These are phyloP conservation scores for Gamarada debralockiae DNA, from an alignment of 495 filamentous ascomycete species.

Conservation along the genomic window DNA sequence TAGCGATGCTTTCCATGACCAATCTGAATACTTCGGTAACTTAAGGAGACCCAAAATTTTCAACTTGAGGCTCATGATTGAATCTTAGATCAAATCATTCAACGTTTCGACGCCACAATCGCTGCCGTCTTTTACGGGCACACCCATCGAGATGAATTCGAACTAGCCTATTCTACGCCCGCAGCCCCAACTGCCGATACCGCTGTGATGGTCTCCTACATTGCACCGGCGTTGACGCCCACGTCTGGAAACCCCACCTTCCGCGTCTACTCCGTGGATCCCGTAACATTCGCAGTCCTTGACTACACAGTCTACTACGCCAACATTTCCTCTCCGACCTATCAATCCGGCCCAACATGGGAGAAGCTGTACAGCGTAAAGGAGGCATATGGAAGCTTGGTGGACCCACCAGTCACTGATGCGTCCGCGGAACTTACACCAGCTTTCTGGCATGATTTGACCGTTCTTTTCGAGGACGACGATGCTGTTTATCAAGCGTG, in stretches of 20 bases:
- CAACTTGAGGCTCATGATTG: too few relatives aligned
- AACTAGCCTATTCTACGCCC: conserved; percentile 49
- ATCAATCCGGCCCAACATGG: conserved; percentile 43
- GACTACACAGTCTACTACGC: conserved; percentile 43
- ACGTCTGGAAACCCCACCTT: conserved; percentile 49
- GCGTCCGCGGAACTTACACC: conserved; percentile 41
- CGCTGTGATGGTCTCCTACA: conserved; percentile 44
- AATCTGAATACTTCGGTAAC: conserved; percentile 48
- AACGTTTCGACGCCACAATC: conserved; percentile 48
- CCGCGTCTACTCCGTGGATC: conserved; percentile 52
- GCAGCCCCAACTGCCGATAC: conserved; percentile 28
- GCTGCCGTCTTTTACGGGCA: conserved; percentile 49
- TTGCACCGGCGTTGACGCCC: conserved; percentile 50
- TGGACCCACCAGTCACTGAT: conserved; percentile 34
- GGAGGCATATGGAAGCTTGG: conserved; percentile 43
- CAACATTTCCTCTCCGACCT: conserved; percentile 41
- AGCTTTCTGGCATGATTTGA: conserved; percentile 58
- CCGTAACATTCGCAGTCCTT: conserved; percentile 42
- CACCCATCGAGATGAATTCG: conserved; percentile 41
- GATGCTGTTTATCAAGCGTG: conserved; percentile 33
- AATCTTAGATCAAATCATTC: conserved; percentile 52
- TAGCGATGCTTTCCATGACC: conserved; percentile 44
- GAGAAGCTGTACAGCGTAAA: conserved; percentile 49
- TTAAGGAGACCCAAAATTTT: too few relatives aligned
- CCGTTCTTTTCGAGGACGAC: conserved; percentile 36